A percentile compares a stretch with the other conserved stretches of the same genome.
These are phyloP conservation scores for Drechslerella dactyloides DNA, from an alignment of 2,329 filamentous ascomycete species.

Conservation along the genomic window DNA sequence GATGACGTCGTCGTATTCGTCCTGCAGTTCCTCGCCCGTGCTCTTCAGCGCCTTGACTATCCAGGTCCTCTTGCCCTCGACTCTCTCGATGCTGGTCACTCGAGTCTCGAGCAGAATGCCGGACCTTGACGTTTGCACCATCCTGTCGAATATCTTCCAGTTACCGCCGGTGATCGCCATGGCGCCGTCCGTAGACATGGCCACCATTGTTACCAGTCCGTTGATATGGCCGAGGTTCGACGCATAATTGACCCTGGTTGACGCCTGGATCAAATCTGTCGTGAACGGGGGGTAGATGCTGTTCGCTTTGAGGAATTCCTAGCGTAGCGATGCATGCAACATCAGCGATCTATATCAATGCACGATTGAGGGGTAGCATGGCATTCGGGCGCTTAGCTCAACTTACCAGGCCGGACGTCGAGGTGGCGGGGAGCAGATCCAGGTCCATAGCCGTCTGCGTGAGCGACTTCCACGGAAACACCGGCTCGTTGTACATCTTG, in stretches of 20 bases:
- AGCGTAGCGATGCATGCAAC: slow-evolving; percentile 49
- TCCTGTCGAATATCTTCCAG: slow-evolving; percentile 89
- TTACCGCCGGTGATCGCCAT: slow-evolving; percentile 82
- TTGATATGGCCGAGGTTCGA: slow-evolving; percentile 87
- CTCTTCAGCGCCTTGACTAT: slow-evolving; percentile 53
- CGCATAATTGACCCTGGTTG: slow-evolving; percentile 92
- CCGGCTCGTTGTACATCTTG: slow-evolving; percentile 77
- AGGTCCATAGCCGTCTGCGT: slow-evolving; percentile 71
- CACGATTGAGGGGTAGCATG: not conserved
- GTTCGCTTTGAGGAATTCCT: slow-evolving; percentile 72
- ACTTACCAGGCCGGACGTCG: slow-evolving; percentile 67
- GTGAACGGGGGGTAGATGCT: slow-evolving; percentile 72
- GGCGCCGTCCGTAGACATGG: slow-evolving; percentile 85
- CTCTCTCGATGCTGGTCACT: slow-evolving; percentile 67
- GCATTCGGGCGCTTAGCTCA: too few relatives aligned
- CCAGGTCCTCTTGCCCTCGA: slow-evolving; percentile 59
- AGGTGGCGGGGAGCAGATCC: slow-evolving; percentile 70
- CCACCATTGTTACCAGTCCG: slow-evolving; percentile 87
- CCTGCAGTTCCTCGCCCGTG: slow-evolving; percentile 50
- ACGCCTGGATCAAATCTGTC: slow-evolving; percentile 84
- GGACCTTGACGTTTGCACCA: slow-evolving; percentile 72
- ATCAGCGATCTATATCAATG: not conserved
- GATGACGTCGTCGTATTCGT: slow-evolving; percentile 76
- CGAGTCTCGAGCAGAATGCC: slow-evolving; percentile 70
- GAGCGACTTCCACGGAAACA: slow-evolving; percentile 83